Conservation (phyloP, 139 green algal genomes). For the Marvania coccoides region DNA sequence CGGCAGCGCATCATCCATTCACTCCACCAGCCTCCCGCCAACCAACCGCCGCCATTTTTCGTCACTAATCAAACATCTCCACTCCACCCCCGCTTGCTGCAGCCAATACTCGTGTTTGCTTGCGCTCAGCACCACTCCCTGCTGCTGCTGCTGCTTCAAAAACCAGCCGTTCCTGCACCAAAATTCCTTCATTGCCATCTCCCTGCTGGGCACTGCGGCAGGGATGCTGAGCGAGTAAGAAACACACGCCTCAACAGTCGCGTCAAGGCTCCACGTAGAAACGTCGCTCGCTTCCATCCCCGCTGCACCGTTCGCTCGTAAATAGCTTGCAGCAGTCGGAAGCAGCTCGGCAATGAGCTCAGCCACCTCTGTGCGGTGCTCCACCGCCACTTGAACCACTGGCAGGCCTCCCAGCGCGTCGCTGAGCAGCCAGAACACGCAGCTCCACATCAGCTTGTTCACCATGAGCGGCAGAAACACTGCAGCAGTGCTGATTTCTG, state of each 20-base stretch:
- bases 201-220: conserved; percentile 28
- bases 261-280: too few relatives aligned
- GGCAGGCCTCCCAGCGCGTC: conserved; percentile 18
- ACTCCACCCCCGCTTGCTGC: conserved; percentile 6
- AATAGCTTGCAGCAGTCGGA: conserved; percentile 1
- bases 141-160: background rate
- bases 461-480: conserved; percentile 5
- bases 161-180: conserved; percentile 42
- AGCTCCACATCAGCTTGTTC: conserved; percentile 37
- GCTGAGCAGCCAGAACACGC: conserved; percentile 46
- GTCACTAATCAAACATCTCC: background rate
- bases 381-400: conserved; percentile 22
- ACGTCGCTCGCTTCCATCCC: too few relatives aligned
- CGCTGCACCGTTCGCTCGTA: background rate
- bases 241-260: conserved; percentile 2
- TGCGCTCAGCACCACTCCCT: too few relatives aligned
- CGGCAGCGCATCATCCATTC: too few relatives aligned
- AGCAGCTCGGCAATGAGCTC: conserved; percentile 31
- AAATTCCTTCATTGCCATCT: conserved; percentile 48
- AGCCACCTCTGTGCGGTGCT: conserved; percentile 4
- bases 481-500: background rate
- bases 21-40: too few relatives aligned
- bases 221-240: conserved; percentile 30
- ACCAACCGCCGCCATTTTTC: background rate
- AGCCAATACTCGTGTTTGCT: conserved; percentile 32